Evolutionary conservation across 106 monocot genomes (phyloP), one percentile per base, ranked within the genome.

Genomic region (Alisma plantagoaquatica): DNA sequence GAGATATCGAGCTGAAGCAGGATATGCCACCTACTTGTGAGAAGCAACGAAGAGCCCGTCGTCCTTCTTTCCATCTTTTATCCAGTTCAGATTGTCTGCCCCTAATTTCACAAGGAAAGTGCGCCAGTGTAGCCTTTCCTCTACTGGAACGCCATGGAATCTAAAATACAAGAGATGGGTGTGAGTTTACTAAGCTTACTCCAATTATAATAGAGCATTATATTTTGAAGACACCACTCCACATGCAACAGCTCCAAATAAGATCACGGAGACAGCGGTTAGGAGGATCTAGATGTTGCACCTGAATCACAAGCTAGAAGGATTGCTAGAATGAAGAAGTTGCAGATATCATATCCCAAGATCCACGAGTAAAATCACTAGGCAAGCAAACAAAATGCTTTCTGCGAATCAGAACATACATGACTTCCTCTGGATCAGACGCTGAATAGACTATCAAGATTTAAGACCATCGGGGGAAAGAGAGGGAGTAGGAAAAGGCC

Each of bases 11-110:
- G 26, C n/a, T 33, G 16, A 2, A 55, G n/a, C 10, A 20, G 22
- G 55, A 33, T 8, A 1, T n/a, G 7, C 0, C 11, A n/a, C 70
- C 46, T 77, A 90, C 90, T 90, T 90, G 80, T 90, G 90, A 10
- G 90, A 80, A 46, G 90, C 90, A 59, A 90, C 89, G 53, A 80
- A 72, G 61, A 90, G 90, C 31, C 84, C 90, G 62, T 90, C 90
- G 48, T 80, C 84, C 60, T 80, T 90, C 26, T 79, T 74, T 61
- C 83, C 90, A n/a, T n/a, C n/a, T n/a, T n/a, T n/a, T n/a, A n/a
- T n/a, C n/a, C n/a, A n/a, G 60, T 77, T 90, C 23, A 90, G 90
- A 58, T 90, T 90, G 49, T 90, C 90, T 18, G 83, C 49, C 63
- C 90, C 90, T 25, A 90, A 61, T 55, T 90, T 90, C 25, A 90